Evolutionary conservation across 305 asterid genomes (phyloP).

Genomic region (Solanum hybrid): DNA sequence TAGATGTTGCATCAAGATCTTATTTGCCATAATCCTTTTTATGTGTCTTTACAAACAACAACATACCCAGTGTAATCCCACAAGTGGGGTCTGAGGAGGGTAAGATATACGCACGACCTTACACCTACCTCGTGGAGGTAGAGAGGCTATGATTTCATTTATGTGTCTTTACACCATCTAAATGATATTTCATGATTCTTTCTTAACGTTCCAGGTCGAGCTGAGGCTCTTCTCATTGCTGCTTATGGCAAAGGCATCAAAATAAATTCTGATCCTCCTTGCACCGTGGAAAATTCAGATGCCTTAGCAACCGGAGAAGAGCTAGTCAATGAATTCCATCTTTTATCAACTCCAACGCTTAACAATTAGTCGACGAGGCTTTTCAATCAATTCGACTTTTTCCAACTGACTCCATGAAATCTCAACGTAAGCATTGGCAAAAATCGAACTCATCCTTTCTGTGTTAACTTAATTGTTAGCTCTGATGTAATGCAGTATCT

Average conservation of each 20-base stretch:
- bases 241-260: constrained; percentile 76
- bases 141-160: neutral
- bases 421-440: neutral
- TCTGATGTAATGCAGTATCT: neutral
- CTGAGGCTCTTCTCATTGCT: constrained; percentile 89
- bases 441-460: neutral
- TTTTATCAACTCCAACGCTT: neutral
- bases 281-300: neutral
- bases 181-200: neutral
- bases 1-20: neutral
- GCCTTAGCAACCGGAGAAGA: neutral
- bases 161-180: neutral
- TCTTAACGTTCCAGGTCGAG: constrained; percentile 54
- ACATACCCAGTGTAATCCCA: neutral
- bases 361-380: neutral
- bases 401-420: neutral
- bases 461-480: neutral
- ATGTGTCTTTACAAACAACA: neutral
- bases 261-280: constrained; percentile 1
- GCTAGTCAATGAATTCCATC: neutral
- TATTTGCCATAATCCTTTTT: neutral
- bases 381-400: neutral
- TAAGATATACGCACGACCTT: neutral
- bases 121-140: neutral
- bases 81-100: neutral